Conservation (phyloP, 108 stramenopile genomes). For the Skeletonema potamos region DNA sequence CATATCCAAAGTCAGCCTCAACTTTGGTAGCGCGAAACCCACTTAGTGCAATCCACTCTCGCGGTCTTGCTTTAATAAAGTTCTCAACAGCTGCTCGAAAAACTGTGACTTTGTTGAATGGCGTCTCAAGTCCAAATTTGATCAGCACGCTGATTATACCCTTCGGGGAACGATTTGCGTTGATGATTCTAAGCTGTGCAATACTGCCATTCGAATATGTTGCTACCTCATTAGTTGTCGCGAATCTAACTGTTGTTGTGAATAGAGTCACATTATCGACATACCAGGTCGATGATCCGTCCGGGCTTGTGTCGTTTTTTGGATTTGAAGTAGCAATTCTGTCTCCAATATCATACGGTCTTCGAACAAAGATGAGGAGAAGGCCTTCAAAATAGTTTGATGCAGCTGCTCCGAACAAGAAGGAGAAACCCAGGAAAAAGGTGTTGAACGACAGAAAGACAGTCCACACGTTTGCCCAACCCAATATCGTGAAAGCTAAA, state of each 20-base stretch:
- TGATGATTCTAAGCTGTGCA: constrained; percentile 60
- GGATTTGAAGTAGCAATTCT: constrained; percentile 43
- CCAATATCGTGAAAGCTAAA: constrained; percentile 46
- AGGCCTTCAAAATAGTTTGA: constrained; percentile 74
- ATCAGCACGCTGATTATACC: constrained; percentile 46
- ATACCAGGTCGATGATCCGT: constrained; percentile 59
- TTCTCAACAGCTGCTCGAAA: constrained; percentile 64
- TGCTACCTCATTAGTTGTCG: constrained; percentile 69
- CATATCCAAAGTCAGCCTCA: constrained; percentile 61
- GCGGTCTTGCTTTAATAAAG: constrained; percentile 60
- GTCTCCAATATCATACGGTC: constrained; percentile 52
- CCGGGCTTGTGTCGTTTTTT: constrained; percentile 27
- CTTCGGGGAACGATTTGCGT: constrained; percentile 68
- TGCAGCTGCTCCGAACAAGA: constrained; percentile 60
- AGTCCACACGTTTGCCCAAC: constrained; percentile 30
- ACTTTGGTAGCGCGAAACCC: constrained; percentile 59
- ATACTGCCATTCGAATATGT: constrained; percentile 71
- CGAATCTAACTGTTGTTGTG: constrained; percentile 67
- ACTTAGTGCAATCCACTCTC: constrained; percentile 59
- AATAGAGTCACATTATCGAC: constrained; percentile 67
- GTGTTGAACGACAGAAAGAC: constrained; percentile 48
- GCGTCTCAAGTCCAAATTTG: constrained; percentile 62
- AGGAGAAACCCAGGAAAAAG: constrained; percentile 46
- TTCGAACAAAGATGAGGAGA: constrained; percentile 55
- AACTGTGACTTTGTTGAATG: constrained; percentile 46